Percentiles rank a stretch among this genome's conserved stretches.
Conservation (phyloP, 2,329 filamentous ascomycete species). For the Talaromyces sp. region DNA sequence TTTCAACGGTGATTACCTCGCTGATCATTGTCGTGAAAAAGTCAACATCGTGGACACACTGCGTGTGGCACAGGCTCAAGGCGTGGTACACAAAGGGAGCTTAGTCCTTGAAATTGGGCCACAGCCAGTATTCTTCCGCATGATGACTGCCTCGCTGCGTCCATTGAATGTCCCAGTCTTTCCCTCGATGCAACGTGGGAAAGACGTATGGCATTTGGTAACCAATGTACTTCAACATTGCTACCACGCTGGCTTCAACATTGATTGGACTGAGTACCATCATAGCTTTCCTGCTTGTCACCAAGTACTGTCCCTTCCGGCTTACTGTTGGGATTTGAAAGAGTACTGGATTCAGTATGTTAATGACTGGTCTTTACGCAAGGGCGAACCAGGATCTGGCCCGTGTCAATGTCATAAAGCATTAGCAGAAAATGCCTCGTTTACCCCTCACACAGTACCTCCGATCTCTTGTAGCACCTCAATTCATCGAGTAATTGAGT, state of each 20-base stretch:
- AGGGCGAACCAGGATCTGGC: constrained; percentile 41
- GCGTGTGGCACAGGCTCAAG: constrained; percentile 47
- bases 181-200: constrained; percentile 48
- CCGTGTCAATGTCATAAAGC: too few species aligned
- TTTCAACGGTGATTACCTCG: constrained; percentile 45
- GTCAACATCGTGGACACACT: constrained; percentile 52
- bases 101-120: constrained; percentile 67
- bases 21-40: constrained; percentile 45
- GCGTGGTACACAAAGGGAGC: constrained; percentile 49
- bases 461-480: too few species aligned
- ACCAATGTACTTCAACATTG: too few species aligned
- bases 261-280: constrained; percentile 49
- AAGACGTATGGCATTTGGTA: too few species aligned
- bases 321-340: constrained; percentile 45
- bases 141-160: too few species aligned
- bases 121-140: constrained; percentile 51
- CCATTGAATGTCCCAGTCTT: constrained; percentile 51
- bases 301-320: constrained; percentile 38
- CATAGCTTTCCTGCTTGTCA: constrained; percentile 39
- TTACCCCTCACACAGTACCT: too few species aligned
- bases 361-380: constrained; percentile 40
- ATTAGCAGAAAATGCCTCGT: too few species aligned
- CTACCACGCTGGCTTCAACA: constrained; percentile 36
- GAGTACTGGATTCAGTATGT: constrained; percentile 43
- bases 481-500: too few species aligned